Percentiles rank a stretch among this genome's conserved stretches.
These are phyloP conservation scores for Ramularia endophylla DNA, from an alignment of 2,329 filamentous ascomycete species.

Conservation along the genomic window DNA sequence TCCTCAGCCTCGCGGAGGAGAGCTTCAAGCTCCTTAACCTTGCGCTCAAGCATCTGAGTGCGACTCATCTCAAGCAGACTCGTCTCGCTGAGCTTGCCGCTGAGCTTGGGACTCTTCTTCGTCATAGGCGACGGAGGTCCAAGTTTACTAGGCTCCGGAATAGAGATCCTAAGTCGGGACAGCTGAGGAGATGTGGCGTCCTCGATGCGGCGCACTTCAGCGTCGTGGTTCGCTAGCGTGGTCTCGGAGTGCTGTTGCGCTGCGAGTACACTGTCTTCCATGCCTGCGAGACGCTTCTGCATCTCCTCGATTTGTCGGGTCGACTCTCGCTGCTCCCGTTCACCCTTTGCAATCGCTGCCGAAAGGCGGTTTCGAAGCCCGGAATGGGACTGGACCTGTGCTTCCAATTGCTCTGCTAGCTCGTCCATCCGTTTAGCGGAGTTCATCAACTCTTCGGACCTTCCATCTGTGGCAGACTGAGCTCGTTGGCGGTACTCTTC, in stretches of 20 bases:
- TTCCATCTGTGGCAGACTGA: slow-evolving; percentile 42
- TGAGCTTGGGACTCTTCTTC: slow-evolving; percentile 41
- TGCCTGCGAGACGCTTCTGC: slow-evolving; percentile 69
- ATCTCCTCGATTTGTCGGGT: slow-evolving; percentile 76
- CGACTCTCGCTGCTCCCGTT: slow-evolving; percentile 74
- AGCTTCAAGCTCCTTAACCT: slow-evolving; percentile 78
- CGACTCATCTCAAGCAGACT: slow-evolving; percentile 56
- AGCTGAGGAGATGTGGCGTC: slow-evolving; percentile 74
- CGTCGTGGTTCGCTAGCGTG: slow-evolving; percentile 74
- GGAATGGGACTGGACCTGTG: slow-evolving; percentile 73
- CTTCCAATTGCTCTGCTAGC: slow-evolving; percentile 69
- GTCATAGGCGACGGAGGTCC: slow-evolving; percentile 55
- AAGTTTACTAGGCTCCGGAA: slow-evolving; percentile 43
- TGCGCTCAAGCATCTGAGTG: slow-evolving; percentile 68
- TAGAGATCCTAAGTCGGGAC: slow-evolving; percentile 56
- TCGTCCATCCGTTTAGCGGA: slow-evolving; percentile 74
- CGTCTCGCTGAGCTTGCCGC: slow-evolving; percentile 54
- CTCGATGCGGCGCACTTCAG: slow-evolving; percentile 69
- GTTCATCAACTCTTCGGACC: slow-evolving; percentile 57
- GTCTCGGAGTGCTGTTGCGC: slow-evolving; percentile 87
- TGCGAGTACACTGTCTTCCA: slow-evolving; percentile 77
- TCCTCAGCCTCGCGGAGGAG: slow-evolving; percentile 68
- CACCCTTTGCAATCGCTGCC: slow-evolving; percentile 74
- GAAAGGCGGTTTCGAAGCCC: slow-evolving; percentile 69
- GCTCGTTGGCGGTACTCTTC: slow-evolving; percentile 57